phyloP scores from a whole-genome alignment of 1,139 yeast genomes.

The Nakaseomyces uthaithaninus region DNA sequence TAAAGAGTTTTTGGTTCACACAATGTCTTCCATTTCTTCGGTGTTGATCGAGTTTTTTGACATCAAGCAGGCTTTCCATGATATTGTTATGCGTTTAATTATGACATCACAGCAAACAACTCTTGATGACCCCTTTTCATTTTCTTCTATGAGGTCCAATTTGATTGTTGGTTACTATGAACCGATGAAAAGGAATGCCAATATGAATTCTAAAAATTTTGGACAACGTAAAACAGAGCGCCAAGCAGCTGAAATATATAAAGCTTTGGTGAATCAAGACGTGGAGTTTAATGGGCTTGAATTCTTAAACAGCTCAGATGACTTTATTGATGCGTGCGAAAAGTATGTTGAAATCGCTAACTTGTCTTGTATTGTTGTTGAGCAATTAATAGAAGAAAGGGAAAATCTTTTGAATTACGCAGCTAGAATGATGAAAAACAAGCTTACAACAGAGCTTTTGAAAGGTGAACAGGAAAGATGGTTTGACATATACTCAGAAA shows the following conservation, averaged over 20 bases:
- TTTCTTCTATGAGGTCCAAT: slow-evolving; percentile 53
- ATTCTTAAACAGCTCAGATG: slow-evolving; percentile 39
- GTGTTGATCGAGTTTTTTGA: slow-evolving; percentile 67
- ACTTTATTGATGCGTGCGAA: slow-evolving; percentile 29
- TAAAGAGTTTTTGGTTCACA: slow-evolving; percentile 28
- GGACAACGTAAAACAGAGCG: slow-evolving; percentile 34
- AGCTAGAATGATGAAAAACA: slow-evolving; percentile 69
- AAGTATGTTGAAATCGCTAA: slow-evolving; percentile 41
- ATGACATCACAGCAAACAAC: slow-evolving; percentile 67
- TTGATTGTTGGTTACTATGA: slow-evolving; percentile 33
- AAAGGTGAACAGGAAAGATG: slow-evolving; percentile 39
- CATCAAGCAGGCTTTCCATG: slow-evolving; percentile 66
- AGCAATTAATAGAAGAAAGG: slow-evolving; percentile 59
- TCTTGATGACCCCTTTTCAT: slow-evolving; percentile 64
- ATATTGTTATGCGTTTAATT: slow-evolving; percentile 49
- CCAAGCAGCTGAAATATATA: slow-evolving; percentile 42
- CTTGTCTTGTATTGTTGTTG: slow-evolving; percentile 40
- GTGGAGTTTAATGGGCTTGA: slow-evolving; percentile 41
- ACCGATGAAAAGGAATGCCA: slow-evolving; percentile 23
- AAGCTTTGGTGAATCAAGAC: slow-evolving; percentile 41
- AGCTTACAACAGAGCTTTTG: slow-evolving; percentile 53
- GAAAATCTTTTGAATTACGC: slow-evolving; percentile 64
- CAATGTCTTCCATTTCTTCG: slow-evolving; percentile 24
- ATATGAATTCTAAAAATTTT: slow-evolving; percentile 9
- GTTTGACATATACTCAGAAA: slow-evolving; percentile 15